A percentile compares a stretch with the other conserved stretches of the same genome.
Evolutionary conservation across 768 basidiomycete species (phyloP).

Genomic region (Phylloporus arenicola): DNA sequence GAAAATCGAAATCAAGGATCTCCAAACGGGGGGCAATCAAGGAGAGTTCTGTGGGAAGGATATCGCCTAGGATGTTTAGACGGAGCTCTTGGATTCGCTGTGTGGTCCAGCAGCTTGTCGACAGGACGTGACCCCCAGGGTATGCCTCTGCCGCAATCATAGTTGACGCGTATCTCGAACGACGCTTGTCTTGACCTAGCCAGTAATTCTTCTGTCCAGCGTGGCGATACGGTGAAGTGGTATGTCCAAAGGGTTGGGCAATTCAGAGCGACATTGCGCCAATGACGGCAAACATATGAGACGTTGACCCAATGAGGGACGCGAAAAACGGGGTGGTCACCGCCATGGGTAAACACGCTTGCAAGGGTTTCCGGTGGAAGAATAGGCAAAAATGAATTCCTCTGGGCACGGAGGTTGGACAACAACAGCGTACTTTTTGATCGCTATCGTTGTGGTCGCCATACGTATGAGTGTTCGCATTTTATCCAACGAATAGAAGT

Average conservation of each 20-base stretch:
- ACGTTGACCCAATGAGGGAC: too few species aligned
- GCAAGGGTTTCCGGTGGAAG: constrained; percentile 11
- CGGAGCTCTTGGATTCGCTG: background rate
- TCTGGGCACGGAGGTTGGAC: background rate
- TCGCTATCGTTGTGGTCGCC: background rate
- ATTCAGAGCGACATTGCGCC: too few species aligned
- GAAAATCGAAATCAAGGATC: background rate
- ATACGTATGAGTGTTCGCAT: background rate
- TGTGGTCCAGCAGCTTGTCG: background rate
- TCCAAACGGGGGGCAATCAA: background rate
- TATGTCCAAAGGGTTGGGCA: too few species aligned
- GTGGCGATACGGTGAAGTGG: too few species aligned
- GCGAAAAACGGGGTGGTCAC: too few species aligned
- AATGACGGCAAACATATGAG: too few species aligned
- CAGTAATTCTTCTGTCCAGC: constrained; percentile 38
- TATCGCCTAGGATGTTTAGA: background rate
- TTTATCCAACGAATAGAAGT: too few species aligned
- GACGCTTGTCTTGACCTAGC: constrained; percentile 37
- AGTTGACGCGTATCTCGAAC: constrained; percentile 5
- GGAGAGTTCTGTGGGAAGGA: background rate
- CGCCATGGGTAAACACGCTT: constrained; percentile 8
- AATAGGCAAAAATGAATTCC: too few species aligned
- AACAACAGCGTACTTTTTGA: too few species aligned
- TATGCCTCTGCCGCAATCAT: background rate
- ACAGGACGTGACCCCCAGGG: background rate